Conservation (phyloP, 106 monocot genomes). For the Alisma plantagoaquatica region DNA sequence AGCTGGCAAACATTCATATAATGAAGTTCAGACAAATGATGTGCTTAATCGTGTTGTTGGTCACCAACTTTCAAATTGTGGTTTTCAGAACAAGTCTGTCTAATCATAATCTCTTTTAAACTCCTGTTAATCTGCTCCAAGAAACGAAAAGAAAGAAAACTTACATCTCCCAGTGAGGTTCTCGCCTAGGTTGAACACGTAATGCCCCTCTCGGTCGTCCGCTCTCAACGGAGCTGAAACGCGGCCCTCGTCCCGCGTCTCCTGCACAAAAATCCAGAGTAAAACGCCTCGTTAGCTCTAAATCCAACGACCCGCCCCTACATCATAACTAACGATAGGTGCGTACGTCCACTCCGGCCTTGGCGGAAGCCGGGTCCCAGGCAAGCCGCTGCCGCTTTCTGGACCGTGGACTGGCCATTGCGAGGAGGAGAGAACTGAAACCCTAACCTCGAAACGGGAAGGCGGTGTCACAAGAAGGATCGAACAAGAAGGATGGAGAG, state of each 20-base stretch:
- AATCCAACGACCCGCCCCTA: no score
- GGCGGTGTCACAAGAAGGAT: not conserved
- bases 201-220: conserved; percentile 84
- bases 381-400: conserved; percentile 54
- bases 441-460: no score
- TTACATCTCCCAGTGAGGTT: conserved; percentile 90
- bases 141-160: not conserved
- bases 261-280: conserved; percentile 28
- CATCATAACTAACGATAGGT: no score
- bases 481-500: no score
- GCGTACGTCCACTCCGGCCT: no score
- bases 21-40: no score
- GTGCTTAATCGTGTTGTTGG: no score
- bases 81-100: no score
- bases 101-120: no score
- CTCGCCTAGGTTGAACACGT: conserved; percentile 82
- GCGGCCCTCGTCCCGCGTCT: conserved; percentile 13
- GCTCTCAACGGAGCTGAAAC: conserved; percentile 73
- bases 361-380: conserved; percentile 36
- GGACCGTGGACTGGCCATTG: conserved; percentile 32
- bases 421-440: not conserved
- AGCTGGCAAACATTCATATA: no score
- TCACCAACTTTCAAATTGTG: no score
- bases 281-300: conserved; percentile 5
- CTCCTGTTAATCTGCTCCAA: no score